Evolutionary conservation across 176 grass and related monocot genomes (phyloP), one percentile per base, ranked within the genome.

Genomic region (Aegilops sharonensis): DNA sequence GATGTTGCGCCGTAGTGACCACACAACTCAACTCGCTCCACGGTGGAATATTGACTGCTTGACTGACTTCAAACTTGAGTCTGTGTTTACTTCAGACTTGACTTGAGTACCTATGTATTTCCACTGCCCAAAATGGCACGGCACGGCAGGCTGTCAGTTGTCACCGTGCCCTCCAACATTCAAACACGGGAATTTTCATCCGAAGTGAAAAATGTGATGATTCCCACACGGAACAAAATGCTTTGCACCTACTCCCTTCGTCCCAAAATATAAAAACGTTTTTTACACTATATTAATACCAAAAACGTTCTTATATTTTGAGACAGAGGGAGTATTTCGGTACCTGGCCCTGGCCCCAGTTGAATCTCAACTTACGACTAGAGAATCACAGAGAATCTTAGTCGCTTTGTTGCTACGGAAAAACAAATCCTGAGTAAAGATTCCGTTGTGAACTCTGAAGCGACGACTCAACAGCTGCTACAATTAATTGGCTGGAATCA

Each of bases 401-500:
- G 66, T 80, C 68, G 50, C 37, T 62, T 47, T 48, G 17, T 64
- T 48, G 8, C 14, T 35, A 68, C 7, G 5, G 63, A 64, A 65
- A 65, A 65, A 65, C 63, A 65, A 4, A 18, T 18, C 14, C 15
- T 54, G 0, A 18, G 0, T 54, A 54, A 20, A 78, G 62, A 78
- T 78, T 78, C 73, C 83, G 2, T n/a, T 23, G 10, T 5, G 39
- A 18, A 54, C 39, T 11, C 12, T 18, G 4, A 76, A 76, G 62
- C 42, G 11, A 43, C 59, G 54, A 43, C 20, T 12, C 48, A 35
- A 56, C 32, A 60, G 68, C 50, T 15, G 11, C 50, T 54, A 54
- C 81, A 20, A 59, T 83, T 83, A 72, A 29, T 73, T 72, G 81
- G n/a, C 24, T 60, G 32, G 37, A 59, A 72, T 30, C 45, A 56